A percentile compares a stretch with the other conserved stretches of the same genome.
phyloP scores from a whole-genome alignment of 768 basidiomycete species.

The Termitomyces sp. region DNA sequence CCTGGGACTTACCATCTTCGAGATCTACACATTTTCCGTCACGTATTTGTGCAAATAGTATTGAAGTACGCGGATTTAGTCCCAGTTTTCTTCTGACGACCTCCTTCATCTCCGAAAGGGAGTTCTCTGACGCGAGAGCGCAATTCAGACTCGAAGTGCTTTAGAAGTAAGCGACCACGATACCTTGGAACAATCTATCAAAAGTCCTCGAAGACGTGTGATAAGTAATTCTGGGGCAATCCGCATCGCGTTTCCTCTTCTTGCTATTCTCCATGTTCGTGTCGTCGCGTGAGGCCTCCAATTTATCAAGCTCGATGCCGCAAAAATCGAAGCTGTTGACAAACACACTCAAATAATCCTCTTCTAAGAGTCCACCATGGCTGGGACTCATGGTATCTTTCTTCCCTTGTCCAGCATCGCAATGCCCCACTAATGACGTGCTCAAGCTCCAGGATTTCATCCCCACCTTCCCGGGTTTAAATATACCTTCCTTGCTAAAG shows the following conservation, averaged over 20 bases:
- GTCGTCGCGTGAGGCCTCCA: slow-evolving; percentile 12
- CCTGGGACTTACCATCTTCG: slow-evolving; percentile 60
- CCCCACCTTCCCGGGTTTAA: slow-evolving; percentile 80
- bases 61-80: slow-evolving; percentile 32
- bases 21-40: slow-evolving; percentile 55
- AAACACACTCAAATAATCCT: slow-evolving; percentile 34
- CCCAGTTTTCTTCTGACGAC: slow-evolving; percentile 62
- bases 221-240: slow-evolving; percentile 41
- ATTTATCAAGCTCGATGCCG: slow-evolving; percentile 1
- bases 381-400: slow-evolving; percentile 35
- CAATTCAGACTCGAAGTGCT: neutral
- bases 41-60: slow-evolving; percentile 50
- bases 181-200: slow-evolving; percentile 55
- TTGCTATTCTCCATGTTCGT: slow-evolving; percentile 33
- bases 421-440: slow-evolving; percentile 4
- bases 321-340: slow-evolving; percentile 14
- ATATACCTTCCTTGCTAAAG: slow-evolving; percentile 78
- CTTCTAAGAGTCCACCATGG: slow-evolving; percentile 30
- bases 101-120: slow-evolving; percentile 53
- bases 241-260: slow-evolving; percentile 41
- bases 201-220: slow-evolving; percentile 40
- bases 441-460: slow-evolving; percentile 73
- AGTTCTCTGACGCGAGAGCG: slow-evolving; percentile 42
- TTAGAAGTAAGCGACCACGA: neutral
- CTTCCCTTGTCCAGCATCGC: neutral